These are phyloP conservation scores for Jasminum sambac DNA, from an alignment of 257 asterid species.

Conservation along the genomic window DNA sequence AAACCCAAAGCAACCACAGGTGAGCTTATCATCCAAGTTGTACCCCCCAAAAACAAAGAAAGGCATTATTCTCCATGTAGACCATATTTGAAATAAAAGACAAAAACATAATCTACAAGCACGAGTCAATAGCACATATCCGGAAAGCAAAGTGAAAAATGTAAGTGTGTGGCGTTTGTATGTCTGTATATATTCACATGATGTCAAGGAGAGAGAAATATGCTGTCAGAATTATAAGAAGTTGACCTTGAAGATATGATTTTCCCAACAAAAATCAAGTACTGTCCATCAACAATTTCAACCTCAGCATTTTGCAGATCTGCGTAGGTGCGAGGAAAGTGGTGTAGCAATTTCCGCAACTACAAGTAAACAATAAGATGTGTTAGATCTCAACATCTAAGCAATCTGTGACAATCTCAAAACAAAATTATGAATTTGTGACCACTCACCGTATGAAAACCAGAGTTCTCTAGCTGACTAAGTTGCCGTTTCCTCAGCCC, in stretches of 20 bases:
- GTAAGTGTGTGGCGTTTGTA: no score
- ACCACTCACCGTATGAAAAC: slow-evolving; percentile 74
- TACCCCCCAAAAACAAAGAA: neutral
- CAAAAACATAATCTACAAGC: neutral
- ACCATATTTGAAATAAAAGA: neutral
- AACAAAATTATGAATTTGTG: slow-evolving; percentile 15
- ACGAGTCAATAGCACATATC: neutral
- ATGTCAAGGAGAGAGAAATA: neutral
- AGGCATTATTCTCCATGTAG: neutral
- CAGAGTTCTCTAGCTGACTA: slow-evolving; percentile 68
- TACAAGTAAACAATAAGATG: slow-evolving; percentile 42
- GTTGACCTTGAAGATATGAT: slow-evolving; percentile 73
- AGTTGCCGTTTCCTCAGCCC: slow-evolving; percentile 65
- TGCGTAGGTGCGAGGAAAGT: slow-evolving; percentile 95
- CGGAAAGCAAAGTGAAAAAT: neutral
- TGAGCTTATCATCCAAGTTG: neutral
- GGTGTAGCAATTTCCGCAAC: slow-evolving; percentile 88
- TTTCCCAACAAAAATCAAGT: slow-evolving; percentile 81
- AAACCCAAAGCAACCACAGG: neutral
- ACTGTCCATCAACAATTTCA: slow-evolving; percentile 84
- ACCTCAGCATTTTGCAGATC: slow-evolving; percentile 85
- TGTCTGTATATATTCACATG: neutral
- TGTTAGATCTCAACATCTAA: slow-evolving; percentile 33
- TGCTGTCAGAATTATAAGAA: neutral
- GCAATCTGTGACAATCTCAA: slow-evolving; percentile 13